Evolutionary conservation across 177 flowering plant species (phyloP).

Genomic region (Vitis hybrid): DNA sequence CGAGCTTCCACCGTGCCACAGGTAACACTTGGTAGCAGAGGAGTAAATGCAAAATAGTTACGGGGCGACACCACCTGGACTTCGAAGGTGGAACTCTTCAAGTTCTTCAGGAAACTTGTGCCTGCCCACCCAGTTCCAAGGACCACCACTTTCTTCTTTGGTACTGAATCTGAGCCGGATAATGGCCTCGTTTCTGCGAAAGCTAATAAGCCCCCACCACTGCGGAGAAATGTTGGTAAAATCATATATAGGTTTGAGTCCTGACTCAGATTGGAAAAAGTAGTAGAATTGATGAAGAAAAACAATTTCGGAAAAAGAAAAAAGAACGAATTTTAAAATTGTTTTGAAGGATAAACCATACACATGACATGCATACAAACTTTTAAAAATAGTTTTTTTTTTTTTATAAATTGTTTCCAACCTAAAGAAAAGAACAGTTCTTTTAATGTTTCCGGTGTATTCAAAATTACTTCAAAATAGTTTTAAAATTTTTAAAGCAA

Average conservation of each 20-base stretch:
- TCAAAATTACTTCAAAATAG: too few relatives aligned
- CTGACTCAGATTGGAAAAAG: too few relatives aligned
- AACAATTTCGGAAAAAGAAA: not conserved
- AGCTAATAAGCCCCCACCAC: constrained; percentile 69
- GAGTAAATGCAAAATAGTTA: constrained; percentile 80
- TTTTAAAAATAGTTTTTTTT: too few relatives aligned
- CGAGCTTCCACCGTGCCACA: constrained; percentile 89
- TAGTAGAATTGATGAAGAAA: too few relatives aligned
- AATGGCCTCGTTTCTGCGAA: constrained; percentile 35
- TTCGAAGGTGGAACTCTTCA: constrained; percentile 56
- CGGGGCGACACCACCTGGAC: constrained; percentile 79
- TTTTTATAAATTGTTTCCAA: too few relatives aligned
- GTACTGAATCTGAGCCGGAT: constrained; percentile 19
- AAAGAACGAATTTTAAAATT: not conserved
- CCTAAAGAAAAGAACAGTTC: too few relatives aligned
- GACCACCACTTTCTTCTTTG: constrained; percentile 73
- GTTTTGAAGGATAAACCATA: not conserved
- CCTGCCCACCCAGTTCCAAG: constrained; percentile 95
- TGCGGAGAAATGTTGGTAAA: constrained; percentile 21
- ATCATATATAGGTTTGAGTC: too few relatives aligned
- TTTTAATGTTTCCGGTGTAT: too few relatives aligned
- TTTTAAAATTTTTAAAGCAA: too few relatives aligned
- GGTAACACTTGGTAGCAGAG: constrained; percentile 80
- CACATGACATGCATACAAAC: too few relatives aligned
- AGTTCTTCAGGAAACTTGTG: constrained; percentile 65